Conservation (phyloP, 139 green algal genomes). For the Tetradesmus lagerheimii region DNA sequence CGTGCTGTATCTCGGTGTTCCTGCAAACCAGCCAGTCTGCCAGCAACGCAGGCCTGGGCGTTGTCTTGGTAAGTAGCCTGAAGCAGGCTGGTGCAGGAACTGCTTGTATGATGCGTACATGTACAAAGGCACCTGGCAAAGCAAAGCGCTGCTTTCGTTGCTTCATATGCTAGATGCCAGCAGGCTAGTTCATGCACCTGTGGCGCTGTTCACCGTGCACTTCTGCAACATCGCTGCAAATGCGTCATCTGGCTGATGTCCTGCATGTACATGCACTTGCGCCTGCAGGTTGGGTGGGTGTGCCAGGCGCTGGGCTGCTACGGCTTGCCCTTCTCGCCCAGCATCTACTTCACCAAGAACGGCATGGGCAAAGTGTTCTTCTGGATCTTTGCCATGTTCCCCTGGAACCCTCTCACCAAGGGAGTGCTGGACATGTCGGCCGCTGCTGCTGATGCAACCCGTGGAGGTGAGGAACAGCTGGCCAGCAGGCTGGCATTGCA, state of each 20-base stretch:
- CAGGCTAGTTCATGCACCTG: not conserved
- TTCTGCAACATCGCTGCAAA: not conserved
- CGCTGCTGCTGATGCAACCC: conserved; percentile 43
- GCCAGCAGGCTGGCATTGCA: not conserved
- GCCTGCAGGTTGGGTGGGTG: conserved; percentile 72
- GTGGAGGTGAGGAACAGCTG: not conserved
- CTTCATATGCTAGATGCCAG: not conserved
- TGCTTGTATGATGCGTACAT: not conserved
- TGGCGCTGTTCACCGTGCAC: not conserved
- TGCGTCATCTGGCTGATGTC: not conserved
- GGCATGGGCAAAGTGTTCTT: conserved; percentile 61
- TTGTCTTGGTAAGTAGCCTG: conserved; percentile 29
- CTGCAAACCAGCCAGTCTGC: conserved; percentile 57
- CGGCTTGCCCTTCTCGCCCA: conserved; percentile 73
- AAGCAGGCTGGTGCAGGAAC: too few species aligned
- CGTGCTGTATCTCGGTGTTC: conserved; percentile 84
- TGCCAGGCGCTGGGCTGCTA: conserved; percentile 62
- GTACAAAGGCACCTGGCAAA: not conserved
- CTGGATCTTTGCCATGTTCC: conserved; percentile 76
- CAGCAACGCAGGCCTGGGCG: not conserved
- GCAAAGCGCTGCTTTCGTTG: not conserved
- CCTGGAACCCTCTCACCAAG: conserved; percentile 86
- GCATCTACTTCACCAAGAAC: conserved; percentile 45
- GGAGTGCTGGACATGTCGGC: conserved; percentile 75
- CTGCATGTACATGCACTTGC: not conserved